phyloP scores from a whole-genome alignment of 2,329 filamentous ascomycete species.

The Sclerotinia nivalis region DNA sequence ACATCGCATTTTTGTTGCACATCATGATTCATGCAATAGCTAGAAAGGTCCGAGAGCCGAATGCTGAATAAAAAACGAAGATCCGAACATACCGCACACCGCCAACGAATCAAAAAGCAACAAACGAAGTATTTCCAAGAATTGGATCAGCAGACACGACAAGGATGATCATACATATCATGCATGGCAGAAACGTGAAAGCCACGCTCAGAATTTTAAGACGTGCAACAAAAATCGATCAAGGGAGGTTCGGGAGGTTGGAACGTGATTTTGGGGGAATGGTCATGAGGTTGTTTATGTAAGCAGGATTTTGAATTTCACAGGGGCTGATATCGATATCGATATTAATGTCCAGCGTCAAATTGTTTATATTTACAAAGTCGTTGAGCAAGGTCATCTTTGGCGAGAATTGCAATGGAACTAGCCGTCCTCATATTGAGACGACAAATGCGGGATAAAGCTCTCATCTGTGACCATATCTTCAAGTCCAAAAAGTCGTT shows the following conservation, averaged over 20 bases:
- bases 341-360: too few relatives aligned
- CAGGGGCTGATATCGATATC: too few relatives aligned
- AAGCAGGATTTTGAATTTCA: background rate
- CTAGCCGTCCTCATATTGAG: too few relatives aligned
- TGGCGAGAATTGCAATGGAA: too few relatives aligned
- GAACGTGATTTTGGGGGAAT: background rate
- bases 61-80: too few relatives aligned
- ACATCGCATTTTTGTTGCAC: slow-evolving; percentile 23
- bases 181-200: slow-evolving; percentile 25
- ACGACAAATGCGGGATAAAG: too few relatives aligned
- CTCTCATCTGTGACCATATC: background rate
- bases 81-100: background rate
- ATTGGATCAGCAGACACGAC: background rate
- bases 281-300: slow-evolving; percentile 2
- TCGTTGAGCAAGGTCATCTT: too few relatives aligned
- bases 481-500: background rate
- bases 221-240: slow-evolving; percentile 21
- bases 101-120: background rate
- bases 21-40: background rate
- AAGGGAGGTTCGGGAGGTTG: background rate
- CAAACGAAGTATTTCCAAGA: background rate
- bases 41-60: background rate
- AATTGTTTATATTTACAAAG: too few relatives aligned
- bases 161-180: background rate
- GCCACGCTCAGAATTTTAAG: slow-evolving; percentile 20